A percentile compares a stretch with the other conserved stretches of the same genome.
Conservation (phyloP, 495 filamentous ascomycete genomes). For the Aspergillus conjunctus region DNA sequence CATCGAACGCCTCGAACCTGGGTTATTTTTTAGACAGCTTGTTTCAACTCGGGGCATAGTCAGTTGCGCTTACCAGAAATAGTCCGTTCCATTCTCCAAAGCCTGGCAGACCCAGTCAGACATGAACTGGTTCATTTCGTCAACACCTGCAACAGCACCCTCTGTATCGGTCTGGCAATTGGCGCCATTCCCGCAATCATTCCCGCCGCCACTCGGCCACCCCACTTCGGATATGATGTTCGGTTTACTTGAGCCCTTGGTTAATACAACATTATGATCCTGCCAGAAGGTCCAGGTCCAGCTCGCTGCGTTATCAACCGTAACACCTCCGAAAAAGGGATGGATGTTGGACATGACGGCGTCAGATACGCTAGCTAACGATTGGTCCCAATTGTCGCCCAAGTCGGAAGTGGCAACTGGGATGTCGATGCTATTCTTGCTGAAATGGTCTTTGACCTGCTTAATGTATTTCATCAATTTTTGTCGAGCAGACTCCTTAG, state of each 20-base stretch:
- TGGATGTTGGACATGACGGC: slow-evolving; percentile 96
- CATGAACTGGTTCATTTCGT: slow-evolving; percentile 87
- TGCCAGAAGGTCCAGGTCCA: slow-evolving; percentile 90
- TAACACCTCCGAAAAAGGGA: slow-evolving; percentile 90
- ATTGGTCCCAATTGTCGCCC: slow-evolving; percentile 79
- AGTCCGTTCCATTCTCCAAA: slow-evolving; percentile 78
- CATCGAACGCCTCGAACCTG: slow-evolving; percentile 91
- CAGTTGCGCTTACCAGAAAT: slow-evolving; percentile 73
- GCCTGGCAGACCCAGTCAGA: slow-evolving; percentile 80
- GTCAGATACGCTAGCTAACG: slow-evolving; percentile 70
- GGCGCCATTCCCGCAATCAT: slow-evolving; percentile 63
- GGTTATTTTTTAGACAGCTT: not conserved
- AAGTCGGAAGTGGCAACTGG: slow-evolving; percentile 89
- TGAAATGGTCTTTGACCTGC: slow-evolving; percentile 72
- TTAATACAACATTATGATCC: slow-evolving; percentile 60
- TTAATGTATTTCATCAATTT: slow-evolving; percentile 66
- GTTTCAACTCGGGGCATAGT: slow-evolving; percentile 1
- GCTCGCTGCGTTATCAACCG: slow-evolving; percentile 63
- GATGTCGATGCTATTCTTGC: slow-evolving; percentile 62
- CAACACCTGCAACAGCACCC: slow-evolving; percentile 75
- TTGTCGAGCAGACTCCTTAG: slow-evolving; percentile 59
- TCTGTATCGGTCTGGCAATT: slow-evolving; percentile 55
- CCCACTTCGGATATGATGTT: slow-evolving; percentile 87
- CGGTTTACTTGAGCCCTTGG: slow-evolving; percentile 56
- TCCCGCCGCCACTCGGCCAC: slow-evolving; percentile 88